A percentile compares a stretch with the other conserved stretches of the same genome.
Conservation (phyloP, 2,329 filamentous ascomycete species). For the Nigrospora oryzae region DNA sequence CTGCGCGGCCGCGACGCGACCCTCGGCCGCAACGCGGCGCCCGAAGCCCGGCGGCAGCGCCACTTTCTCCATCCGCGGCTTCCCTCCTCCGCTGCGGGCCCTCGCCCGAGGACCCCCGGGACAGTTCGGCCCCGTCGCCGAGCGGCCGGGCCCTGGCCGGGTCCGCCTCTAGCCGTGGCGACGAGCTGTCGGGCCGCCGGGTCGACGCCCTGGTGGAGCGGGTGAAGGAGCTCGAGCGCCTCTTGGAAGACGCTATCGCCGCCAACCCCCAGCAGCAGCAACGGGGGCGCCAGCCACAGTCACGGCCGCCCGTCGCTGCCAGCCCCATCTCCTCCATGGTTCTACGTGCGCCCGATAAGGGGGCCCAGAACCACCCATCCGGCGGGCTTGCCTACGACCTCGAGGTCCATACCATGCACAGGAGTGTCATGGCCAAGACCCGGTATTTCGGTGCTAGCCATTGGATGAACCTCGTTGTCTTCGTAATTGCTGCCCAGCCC, state of each 20-base stretch:
- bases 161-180: not conserved
- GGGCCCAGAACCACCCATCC: not conserved
- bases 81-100: too few relatives aligned
- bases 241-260: conserved; percentile 19
- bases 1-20: not conserved
- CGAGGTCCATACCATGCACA: conserved; percentile 15
- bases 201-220: conserved; percentile 23
- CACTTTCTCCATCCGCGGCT: not conserved
- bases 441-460: conserved; percentile 12
- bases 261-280: not conserved
- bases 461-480: conserved; percentile 5
- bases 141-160: not conserved
- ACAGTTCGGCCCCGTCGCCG: not conserved
- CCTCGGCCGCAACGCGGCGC: conserved; percentile 4
- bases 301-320: conserved; percentile 5
- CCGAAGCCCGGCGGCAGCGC: not conserved
- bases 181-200: conserved; percentile 3
- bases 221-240: conserved; percentile 34
- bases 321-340: conserved; percentile 8
- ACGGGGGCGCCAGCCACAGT: too few relatives aligned
- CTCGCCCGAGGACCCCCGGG: not conserved
- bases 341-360: not conserved
- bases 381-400: not conserved
- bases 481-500: not conserved
- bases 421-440: conserved; percentile 22